phyloP scores from a whole-genome alignment of 2,329 filamentous ascomycete species.

The Penicillium sclerotiorum region DNA sequence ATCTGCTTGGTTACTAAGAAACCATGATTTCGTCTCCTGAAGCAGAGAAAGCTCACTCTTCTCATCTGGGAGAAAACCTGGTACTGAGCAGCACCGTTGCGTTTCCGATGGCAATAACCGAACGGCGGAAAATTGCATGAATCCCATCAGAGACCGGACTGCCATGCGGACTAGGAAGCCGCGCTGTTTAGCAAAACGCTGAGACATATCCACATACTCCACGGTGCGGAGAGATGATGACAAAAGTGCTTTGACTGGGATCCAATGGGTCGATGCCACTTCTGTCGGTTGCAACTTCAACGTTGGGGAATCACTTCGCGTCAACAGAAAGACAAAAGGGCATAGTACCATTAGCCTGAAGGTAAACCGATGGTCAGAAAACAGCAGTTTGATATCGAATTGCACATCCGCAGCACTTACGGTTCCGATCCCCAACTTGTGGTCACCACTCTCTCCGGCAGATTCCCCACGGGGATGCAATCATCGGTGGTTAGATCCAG shows the following conservation, averaged over 20 bases:
- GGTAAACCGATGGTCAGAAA: background rate
- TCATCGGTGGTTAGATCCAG: conserved; percentile 57
- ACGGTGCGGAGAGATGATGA: conserved; percentile 62
- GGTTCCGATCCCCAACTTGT: conserved; percentile 67
- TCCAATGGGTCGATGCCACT: conserved; percentile 70
- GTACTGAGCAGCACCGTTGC: conserved; percentile 57
- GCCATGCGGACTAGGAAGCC: conserved; percentile 58
- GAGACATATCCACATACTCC: conserved; percentile 65
- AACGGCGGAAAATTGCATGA: conserved; percentile 70
- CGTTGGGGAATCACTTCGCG: conserved; percentile 57
- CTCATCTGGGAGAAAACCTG: conserved; percentile 51
- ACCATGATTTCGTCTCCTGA: conserved; percentile 32
- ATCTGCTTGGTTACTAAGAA: conserved; percentile 31
- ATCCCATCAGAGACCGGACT: conserved; percentile 60
- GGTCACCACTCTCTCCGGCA: conserved; percentile 67
- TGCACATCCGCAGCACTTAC: conserved; percentile 35
- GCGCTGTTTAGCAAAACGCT: conserved; percentile 60
- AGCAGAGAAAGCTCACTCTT: conserved; percentile 24
- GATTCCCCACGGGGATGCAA: conserved; percentile 58
- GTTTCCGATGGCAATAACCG: conserved; percentile 64
- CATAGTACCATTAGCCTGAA: conserved; percentile 68
- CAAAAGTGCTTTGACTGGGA: conserved; percentile 64
- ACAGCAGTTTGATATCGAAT: background rate
- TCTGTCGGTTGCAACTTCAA: conserved; percentile 68
- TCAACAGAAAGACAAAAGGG: conserved; percentile 68